phyloP scores from a whole-genome alignment of 2,329 filamentous ascomycete genomes.

The Blastomyces percursus region DNA sequence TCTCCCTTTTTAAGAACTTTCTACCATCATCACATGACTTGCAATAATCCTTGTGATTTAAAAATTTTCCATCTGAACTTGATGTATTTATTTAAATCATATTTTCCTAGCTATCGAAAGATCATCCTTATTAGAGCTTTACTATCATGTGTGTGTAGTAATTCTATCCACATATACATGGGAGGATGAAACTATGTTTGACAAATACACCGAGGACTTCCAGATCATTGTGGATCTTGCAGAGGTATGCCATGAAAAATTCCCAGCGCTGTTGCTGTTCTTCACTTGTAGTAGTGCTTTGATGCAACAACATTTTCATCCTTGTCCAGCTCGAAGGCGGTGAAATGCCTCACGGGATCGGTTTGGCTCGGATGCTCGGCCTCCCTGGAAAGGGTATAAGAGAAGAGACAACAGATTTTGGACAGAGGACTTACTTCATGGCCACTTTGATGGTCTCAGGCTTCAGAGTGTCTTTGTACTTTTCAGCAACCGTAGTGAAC shows the following conservation, averaged over 20 bases:
- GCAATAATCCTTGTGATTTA: background rate
- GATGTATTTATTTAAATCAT: background rate
- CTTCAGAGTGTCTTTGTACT: slow-evolving; percentile 7
- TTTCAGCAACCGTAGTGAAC: slow-evolving; percentile 6
- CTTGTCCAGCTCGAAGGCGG: slow-evolving; percentile 4
- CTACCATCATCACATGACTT: background rate
- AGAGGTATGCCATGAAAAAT: background rate
- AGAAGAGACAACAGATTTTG: background rate
- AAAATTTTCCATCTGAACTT: too few species aligned
- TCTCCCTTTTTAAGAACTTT: background rate
- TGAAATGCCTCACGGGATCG: slow-evolving; percentile 4
- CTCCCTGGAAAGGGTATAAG: background rate
- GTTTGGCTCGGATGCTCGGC: slow-evolving; percentile 6
- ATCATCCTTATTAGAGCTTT: too few species aligned
- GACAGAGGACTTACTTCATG: slow-evolving; percentile 1
- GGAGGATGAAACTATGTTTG: too few species aligned
- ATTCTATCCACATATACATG: too few species aligned
- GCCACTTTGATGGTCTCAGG: slow-evolving; percentile 4
- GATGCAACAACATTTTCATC: slow-evolving; percentile 5
- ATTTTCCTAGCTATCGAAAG: background rate
- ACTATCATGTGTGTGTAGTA: too few species aligned
- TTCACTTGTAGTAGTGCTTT: slow-evolving; percentile 7
- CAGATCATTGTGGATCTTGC: too few species aligned
- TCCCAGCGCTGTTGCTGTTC: background rate
- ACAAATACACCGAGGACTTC: too few species aligned